Percentiles rank a stretch among this genome's conserved stretches.
Conservation (phyloP, 352 stramenopile species). For the Blastocystis sp. region DNA sequence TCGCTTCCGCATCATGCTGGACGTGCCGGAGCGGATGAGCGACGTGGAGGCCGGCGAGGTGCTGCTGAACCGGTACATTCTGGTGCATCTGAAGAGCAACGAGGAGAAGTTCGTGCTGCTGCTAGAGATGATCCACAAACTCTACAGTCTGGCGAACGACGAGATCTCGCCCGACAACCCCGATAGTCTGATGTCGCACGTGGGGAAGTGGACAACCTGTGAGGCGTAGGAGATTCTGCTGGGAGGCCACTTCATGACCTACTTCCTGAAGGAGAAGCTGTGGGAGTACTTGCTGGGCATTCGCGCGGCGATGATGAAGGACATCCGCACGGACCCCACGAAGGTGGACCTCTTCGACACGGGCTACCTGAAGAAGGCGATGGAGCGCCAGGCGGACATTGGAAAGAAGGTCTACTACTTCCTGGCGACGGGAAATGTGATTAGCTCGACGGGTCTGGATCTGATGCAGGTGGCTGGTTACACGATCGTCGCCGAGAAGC, state of each 20-base stretch:
- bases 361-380: constrained; percentile 79
- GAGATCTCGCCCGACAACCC: constrained; percentile 88
- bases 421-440: constrained; percentile 93
- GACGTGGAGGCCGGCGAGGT: constrained; percentile 75
- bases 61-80: constrained; percentile 78
- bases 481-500: constrained; percentile 94
- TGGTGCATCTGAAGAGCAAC: constrained; percentile 83
- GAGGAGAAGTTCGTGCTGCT: constrained; percentile 86
- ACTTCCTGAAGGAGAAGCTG: constrained; percentile 97
- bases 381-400: constrained; percentile 76
- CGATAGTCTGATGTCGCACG: constrained; percentile 95
- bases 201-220: constrained; percentile 81
- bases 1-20: constrained; percentile 82
- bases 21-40: constrained; percentile 70
- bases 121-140: constrained; percentile 87
- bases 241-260: constrained; percentile 62
- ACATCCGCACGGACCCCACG: constrained; percentile 65
- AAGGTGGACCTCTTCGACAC: constrained; percentile 58
- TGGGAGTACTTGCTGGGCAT: constrained; percentile 77
- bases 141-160: constrained; percentile 88
- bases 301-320: constrained; percentile 64
- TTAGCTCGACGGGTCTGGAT: constrained; percentile 88
- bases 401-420: constrained; percentile 92
- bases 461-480: constrained; percentile 90
- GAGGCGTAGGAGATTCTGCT: constrained; percentile 52